A percentile compares a stretch with the other conserved stretches of the same genome.
phyloP scores from a whole-genome alignment of 1,139 yeast species.

The Blastobotrys elegans region DNA sequence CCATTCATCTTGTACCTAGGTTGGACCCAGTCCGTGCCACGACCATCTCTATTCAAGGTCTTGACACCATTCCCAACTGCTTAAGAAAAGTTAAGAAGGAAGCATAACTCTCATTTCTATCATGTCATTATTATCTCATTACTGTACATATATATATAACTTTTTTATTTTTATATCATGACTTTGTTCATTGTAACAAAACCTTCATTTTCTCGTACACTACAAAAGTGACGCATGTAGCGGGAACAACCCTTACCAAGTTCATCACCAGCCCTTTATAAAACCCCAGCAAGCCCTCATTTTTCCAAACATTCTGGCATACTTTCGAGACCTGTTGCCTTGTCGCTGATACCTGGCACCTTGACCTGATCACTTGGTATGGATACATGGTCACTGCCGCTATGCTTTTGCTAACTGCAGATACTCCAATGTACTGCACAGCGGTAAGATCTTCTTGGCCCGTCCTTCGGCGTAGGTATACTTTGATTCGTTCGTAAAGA shows the following conservation, averaged over 20 bases:
- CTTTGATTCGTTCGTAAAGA: conserved; percentile 70
- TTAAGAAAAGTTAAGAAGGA: conserved; percentile 30
- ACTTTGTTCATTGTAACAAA: conserved; percentile 9
- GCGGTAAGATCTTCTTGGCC: background rate
- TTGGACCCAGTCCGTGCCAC: conserved; percentile 80
- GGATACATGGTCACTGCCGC: conserved; percentile 77
- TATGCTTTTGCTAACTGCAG: conserved; percentile 63
- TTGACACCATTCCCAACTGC: conserved; percentile 74
- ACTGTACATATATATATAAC: conserved; percentile 13
- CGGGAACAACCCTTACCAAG: conserved; percentile 78
- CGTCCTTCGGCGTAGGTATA: conserved; percentile 13
- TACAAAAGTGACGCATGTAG: conserved; percentile 78
- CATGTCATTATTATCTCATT: background rate
- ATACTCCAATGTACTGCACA: conserved; percentile 46
- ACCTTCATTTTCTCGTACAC: conserved; percentile 62
- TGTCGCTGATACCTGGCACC: conserved; percentile 52
- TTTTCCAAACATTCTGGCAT: conserved; percentile 36
- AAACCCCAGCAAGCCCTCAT: conserved; percentile 55
- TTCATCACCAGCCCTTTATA: conserved; percentile 83
- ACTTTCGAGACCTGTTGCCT: conserved; percentile 26
- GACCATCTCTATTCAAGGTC: conserved; percentile 74
- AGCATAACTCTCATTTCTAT: background rate
- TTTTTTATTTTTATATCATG: background rate
- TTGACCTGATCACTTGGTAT: conserved; percentile 71
- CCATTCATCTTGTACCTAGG: conserved; percentile 88